phyloP scores from a whole-genome alignment of 2,329 filamentous ascomycete species.

The Ceratocystis alfenasii region DNA sequence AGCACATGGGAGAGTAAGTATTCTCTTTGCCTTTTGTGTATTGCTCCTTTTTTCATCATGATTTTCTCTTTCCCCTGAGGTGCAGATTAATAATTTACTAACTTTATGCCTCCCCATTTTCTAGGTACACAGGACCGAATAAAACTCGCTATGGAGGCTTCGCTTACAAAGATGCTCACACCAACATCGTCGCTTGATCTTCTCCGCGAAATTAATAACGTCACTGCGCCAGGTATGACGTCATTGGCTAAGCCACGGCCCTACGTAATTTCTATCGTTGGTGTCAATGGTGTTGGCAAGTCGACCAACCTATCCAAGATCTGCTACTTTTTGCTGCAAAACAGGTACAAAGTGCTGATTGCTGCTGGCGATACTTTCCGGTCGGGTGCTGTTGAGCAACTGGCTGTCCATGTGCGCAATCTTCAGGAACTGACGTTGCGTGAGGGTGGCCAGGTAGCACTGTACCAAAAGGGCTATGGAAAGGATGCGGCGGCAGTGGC shows the following conservation, averaged over 20 bases:
- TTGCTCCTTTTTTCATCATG: too few species aligned
- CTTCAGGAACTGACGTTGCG: slow-evolving; percentile 76
- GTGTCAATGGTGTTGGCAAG: slow-evolving; percentile 96
- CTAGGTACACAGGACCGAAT: slow-evolving; percentile 66
- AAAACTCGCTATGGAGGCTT: slow-evolving; percentile 77
- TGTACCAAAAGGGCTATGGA: slow-evolving; percentile 95
- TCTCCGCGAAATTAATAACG: slow-evolving; percentile 77
- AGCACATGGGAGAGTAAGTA: slow-evolving; percentile 65
- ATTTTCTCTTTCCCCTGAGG: background rate
- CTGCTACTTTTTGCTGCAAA: slow-evolving; percentile 93
- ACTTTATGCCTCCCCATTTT: background rate
- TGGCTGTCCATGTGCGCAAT: slow-evolving; percentile 89
- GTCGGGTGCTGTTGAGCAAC: slow-evolving; percentile 90
- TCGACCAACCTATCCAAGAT: slow-evolving; percentile 97
- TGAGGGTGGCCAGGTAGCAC: slow-evolving; percentile 72
- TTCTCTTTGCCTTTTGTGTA: background rate
- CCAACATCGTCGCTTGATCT: slow-evolving; percentile 91
- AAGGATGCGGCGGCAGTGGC: slow-evolving; percentile 95
- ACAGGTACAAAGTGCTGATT: slow-evolving; percentile 89
- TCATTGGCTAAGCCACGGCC: slow-evolving; percentile 57
- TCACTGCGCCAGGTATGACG: slow-evolving; percentile 54
- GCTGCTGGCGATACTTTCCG: slow-evolving; percentile 95
- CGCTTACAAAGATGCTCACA: slow-evolving; percentile 87
- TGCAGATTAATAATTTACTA: background rate
- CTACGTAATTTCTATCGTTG: slow-evolving; percentile 96